Evolutionary conservation across 108 stramenopile species (phyloP).

Genomic region (Craspedostauros australis): DNA sequence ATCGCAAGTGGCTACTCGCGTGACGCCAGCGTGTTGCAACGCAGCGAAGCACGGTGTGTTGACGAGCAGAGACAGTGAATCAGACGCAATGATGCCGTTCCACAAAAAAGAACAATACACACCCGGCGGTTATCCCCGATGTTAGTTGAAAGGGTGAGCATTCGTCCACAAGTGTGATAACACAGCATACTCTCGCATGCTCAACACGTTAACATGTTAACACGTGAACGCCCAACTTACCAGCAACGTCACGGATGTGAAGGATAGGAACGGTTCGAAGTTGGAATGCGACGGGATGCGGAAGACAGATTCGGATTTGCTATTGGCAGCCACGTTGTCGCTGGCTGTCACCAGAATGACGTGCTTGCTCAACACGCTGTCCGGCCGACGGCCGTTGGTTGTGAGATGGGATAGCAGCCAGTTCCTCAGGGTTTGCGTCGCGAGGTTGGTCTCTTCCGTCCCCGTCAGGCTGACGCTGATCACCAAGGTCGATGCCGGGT

Average conservation of each 20-base stretch:
- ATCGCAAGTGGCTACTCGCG: conserved; percentile 57
- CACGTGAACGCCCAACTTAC: conserved; percentile 17
- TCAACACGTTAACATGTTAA: background rate
- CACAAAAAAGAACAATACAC: background rate
- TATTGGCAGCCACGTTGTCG: conserved; percentile 23
- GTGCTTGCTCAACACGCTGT: conserved; percentile 48
- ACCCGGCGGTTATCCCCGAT: background rate
- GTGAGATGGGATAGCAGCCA: conserved; percentile 52
- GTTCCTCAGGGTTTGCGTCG: conserved; percentile 30
- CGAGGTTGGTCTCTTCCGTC: conserved; percentile 38
- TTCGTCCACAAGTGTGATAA: too few species aligned
- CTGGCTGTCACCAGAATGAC: conserved; percentile 62
- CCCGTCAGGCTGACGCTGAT: conserved; percentile 43
- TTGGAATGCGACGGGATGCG: conserved; percentile 57
- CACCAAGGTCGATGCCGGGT: conserved; percentile 64
- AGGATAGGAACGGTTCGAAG: conserved; percentile 67
- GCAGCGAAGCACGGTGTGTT: background rate
- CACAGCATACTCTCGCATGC: too few species aligned
- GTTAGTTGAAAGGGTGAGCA: too few species aligned
- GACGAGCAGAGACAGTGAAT: background rate
- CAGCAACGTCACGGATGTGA: conserved; percentile 62
- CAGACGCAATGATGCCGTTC: background rate
- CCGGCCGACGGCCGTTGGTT: conserved; percentile 19
- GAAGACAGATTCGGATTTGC: conserved; percentile 51
- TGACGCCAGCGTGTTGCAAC: background rate